A percentile compares a stretch with the other conserved stretches of the same genome.
Conservation (phyloP, 257 asterid genomes). For the Solanum gandarillasii region DNA sequence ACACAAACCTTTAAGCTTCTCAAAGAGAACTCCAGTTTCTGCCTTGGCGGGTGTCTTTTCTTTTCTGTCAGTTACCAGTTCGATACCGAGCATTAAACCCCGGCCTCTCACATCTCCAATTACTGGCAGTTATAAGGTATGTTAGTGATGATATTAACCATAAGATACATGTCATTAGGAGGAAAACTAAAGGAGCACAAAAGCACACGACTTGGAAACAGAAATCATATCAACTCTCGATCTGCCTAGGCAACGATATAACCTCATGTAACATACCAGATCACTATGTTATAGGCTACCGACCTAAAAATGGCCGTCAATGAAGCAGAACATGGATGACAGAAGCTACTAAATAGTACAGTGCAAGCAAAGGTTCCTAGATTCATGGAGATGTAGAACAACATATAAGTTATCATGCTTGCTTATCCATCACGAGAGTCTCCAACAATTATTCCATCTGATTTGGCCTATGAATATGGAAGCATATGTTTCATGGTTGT, state of each 20-base stretch:
- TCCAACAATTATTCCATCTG: not conserved
- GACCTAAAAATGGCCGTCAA: not conserved
- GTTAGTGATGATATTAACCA: not conserved
- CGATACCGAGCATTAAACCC: constrained; percentile 89
- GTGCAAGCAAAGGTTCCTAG: not conserved
- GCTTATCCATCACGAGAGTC: not conserved
- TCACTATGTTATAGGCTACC: not conserved
- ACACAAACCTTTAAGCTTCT: constrained; percentile 78
- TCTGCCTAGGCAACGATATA: not conserved
- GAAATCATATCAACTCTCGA: not conserved
- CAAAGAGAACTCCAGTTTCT: constrained; percentile 76
- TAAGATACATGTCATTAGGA: not conserved
- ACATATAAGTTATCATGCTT: not conserved
- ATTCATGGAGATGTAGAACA: not conserved
- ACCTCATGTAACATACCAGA: not conserved
- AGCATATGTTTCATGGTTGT: not conserved
- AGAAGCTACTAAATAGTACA: not conserved
- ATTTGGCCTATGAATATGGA: not conserved
- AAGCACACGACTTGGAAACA: not conserved
- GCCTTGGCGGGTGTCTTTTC: constrained; percentile 85
- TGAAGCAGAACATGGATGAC: not conserved
- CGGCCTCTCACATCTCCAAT: constrained; percentile 95
- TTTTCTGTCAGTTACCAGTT: constrained; percentile 71
- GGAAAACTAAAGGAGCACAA: not conserved
- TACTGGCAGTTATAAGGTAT: constrained; percentile 23